These are phyloP conservation scores for Ophiocordyceps sinensis DNA, from an alignment of 2,329 filamentous ascomycete species.

Conservation along the genomic window DNA sequence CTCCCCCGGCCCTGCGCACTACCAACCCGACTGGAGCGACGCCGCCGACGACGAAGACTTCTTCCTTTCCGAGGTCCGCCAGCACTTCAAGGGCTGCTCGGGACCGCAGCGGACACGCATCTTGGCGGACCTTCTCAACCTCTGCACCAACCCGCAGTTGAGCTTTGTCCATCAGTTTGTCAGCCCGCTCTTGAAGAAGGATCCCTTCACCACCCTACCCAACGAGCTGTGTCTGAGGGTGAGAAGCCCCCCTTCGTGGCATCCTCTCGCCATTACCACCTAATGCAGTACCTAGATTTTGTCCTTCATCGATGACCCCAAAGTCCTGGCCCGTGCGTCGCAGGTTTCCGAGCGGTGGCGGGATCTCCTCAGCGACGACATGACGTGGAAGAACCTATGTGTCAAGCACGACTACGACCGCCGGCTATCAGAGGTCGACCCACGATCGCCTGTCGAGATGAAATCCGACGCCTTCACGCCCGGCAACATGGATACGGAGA, in stretches of 20 bases:
- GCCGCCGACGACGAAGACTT: constrained; percentile 70
- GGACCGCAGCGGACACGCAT: constrained; percentile 65
- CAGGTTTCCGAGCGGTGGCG: constrained; percentile 95
- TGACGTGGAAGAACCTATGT: constrained; percentile 95
- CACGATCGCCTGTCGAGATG: constrained; percentile 15
- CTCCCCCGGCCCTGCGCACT: constrained; percentile 46
- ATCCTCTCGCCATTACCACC: not conserved
- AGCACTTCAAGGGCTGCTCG: constrained; percentile 66
- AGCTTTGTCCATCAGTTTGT: constrained; percentile 96
- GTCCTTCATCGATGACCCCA: constrained; percentile 93
- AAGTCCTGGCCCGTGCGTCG: constrained; percentile 80
- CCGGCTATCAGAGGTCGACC: constrained; percentile 36
- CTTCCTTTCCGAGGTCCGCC: constrained; percentile 64
- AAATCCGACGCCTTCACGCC: constrained; percentile 15
- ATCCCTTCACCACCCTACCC: constrained; percentile 83
- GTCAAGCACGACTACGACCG: constrained; percentile 83
- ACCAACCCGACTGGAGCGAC: constrained; percentile 58
- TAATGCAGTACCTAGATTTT: constrained; percentile 48
- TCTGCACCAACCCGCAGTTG: constrained; percentile 88
- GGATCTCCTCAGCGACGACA: constrained; percentile 86
- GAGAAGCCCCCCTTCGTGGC: constrained; percentile 21
- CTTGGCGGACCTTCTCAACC: constrained; percentile 75
- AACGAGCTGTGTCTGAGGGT: constrained; percentile 86
- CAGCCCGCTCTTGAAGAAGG: constrained; percentile 84
- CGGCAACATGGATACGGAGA: constrained; percentile 21